A percentile compares a stretch with the other conserved stretches of the same genome.
These are phyloP conservation scores for Berberis thunbergii DNA, from an alignment of 164 flowering plant genomes.

Conservation along the genomic window DNA sequence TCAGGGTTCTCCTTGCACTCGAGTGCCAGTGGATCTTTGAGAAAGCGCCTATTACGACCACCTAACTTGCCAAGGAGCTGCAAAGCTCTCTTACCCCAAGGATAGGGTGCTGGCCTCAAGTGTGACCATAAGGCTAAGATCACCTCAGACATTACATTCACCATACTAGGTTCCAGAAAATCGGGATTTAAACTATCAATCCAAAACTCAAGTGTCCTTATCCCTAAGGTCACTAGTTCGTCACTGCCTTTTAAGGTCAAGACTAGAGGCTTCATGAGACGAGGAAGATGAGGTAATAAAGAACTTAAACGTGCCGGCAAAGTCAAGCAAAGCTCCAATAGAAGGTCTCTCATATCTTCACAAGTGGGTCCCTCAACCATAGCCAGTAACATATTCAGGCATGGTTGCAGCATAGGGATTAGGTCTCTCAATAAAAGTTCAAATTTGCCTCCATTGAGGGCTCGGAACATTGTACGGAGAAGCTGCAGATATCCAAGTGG, in stretches of 20 bases:
- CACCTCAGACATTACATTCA: constrained; percentile 89
- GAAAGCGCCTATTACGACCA: constrained; percentile 94
- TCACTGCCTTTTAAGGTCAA: constrained; percentile 84
- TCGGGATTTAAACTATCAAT: constrained; percentile 98
- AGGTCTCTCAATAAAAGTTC: constrained; percentile 79
- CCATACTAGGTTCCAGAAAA: constrained; percentile 97
- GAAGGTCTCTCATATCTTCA: constrained; percentile 88
- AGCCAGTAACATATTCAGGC: constrained; percentile 80
- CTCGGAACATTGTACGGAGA: constrained; percentile 87
- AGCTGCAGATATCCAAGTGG: constrained; percentile 95
- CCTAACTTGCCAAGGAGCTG: constrained; percentile 97
- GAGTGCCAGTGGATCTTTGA: constrained; percentile 92
- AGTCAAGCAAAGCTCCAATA: constrained; percentile 84
- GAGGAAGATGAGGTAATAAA: constrained; percentile 81
- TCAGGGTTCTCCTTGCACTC: constrained; percentile 99
- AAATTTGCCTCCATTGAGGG: constrained; percentile 88
- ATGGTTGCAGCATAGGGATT: constrained; percentile 70
- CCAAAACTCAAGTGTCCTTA: constrained; percentile 97
- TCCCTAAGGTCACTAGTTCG: constrained; percentile 77
- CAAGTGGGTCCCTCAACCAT: constrained; percentile 98
- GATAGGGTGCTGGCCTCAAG: constrained; percentile 84
- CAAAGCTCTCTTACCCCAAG: constrained; percentile 87
- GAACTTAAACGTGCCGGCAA: constrained; percentile 96
- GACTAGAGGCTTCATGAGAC: constrained; percentile 95
- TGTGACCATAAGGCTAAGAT: constrained; percentile 98